A percentile compares a stretch with the other conserved stretches of the same genome.
Evolutionary conservation across 305 asterid species (phyloP).

Genomic region (Euphrasia arctica): DNA sequence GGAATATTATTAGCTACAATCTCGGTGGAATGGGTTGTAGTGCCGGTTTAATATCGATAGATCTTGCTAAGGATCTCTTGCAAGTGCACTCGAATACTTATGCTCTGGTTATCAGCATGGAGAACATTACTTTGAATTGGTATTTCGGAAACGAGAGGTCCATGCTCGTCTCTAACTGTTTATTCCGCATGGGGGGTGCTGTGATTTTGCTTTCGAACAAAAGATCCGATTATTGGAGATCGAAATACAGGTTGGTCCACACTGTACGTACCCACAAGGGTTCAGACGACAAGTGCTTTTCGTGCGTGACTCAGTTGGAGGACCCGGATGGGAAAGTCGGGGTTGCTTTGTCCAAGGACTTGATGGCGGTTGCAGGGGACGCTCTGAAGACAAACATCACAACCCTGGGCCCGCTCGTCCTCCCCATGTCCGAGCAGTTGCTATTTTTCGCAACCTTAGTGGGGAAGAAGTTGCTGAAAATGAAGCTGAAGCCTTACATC

Average conservation of each 20-base stretch:
- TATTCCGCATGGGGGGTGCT: slow-evolving; percentile 10
- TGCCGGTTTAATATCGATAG: slow-evolving; percentile 72
- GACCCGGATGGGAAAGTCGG: neutral
- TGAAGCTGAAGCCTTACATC: slow-evolving; percentile 8
- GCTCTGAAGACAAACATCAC: slow-evolving; percentile 5
- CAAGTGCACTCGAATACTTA: slow-evolving; percentile 73
- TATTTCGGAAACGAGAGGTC: slow-evolving; percentile 8
- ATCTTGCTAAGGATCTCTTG: slow-evolving; percentile 76
- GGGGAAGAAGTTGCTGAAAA: slow-evolving; percentile 4
- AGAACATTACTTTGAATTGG: slow-evolving; percentile 9
- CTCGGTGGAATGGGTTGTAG: slow-evolving; percentile 95
- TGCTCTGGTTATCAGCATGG: slow-evolving; percentile 30
- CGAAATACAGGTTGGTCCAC: slow-evolving; percentile 1
- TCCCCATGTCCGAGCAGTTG: slow-evolving; percentile 5
- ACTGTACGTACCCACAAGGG: slow-evolving; percentile 7
- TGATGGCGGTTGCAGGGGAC: slow-evolving; percentile 6
- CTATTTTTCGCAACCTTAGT: neutral
- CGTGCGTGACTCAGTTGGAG: neutral
- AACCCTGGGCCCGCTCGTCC: neutral
- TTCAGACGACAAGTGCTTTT: neutral
- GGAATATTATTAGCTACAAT: slow-evolving; percentile 61
- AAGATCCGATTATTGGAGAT: neutral
- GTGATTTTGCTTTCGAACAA: slow-evolving; percentile 4
- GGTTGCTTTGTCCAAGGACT: slow-evolving; percentile 7
- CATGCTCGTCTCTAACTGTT: slow-evolving; percentile 7